Conservation (phyloP, 352 stramenopile genomes). For the Plasmopara muralis region DNA sequence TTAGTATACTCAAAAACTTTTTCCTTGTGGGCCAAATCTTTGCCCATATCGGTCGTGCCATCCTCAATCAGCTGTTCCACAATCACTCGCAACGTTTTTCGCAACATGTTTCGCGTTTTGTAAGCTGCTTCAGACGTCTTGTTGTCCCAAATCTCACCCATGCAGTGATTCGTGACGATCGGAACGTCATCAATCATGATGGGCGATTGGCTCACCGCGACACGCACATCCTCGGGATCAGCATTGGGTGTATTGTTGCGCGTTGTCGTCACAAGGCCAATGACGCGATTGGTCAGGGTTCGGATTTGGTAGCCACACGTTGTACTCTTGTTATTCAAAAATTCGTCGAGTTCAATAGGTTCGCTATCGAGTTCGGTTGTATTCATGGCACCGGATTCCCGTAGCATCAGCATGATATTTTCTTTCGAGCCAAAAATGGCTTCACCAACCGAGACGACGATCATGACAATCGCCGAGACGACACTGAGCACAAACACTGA, state of each 20-base stretch:
- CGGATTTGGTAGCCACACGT: conserved; percentile 9
- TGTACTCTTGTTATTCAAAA: too few species aligned
- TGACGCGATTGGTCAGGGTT: conserved; percentile 16
- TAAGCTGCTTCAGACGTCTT: conserved; percentile 17
- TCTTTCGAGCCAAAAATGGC: conserved; percentile 32
- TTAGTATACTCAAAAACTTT: conserved; percentile 14
- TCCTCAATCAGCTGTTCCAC: conserved; percentile 15
- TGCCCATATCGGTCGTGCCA: conserved; percentile 10
- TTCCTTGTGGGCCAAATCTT: conserved; percentile 5
- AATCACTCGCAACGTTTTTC: conserved; percentile 20
- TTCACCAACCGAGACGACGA: background rate
- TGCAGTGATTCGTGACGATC: conserved; percentile 18
- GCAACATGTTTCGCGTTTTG: conserved; percentile 17
- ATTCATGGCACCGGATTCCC: too few species aligned
- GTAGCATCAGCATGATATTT: conserved; percentile 6
- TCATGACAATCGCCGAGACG: background rate
- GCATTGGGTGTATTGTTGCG: conserved; percentile 7
- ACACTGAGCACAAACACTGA: too few species aligned
- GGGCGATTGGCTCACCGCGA: conserved; percentile 11
- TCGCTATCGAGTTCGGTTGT: too few species aligned
- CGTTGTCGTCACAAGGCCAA: conserved; percentile 6
- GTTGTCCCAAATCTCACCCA: conserved; percentile 12
- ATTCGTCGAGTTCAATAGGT: too few species aligned
- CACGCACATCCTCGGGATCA: conserved; percentile 10
- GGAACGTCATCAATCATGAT: conserved; percentile 15